Percentiles rank a stretch among this genome's conserved stretches.
These are phyloP conservation scores for Balamuthia mandrillaris DNA, from an alignment of 208 protist genomes.

Conservation along the genomic window DNA sequence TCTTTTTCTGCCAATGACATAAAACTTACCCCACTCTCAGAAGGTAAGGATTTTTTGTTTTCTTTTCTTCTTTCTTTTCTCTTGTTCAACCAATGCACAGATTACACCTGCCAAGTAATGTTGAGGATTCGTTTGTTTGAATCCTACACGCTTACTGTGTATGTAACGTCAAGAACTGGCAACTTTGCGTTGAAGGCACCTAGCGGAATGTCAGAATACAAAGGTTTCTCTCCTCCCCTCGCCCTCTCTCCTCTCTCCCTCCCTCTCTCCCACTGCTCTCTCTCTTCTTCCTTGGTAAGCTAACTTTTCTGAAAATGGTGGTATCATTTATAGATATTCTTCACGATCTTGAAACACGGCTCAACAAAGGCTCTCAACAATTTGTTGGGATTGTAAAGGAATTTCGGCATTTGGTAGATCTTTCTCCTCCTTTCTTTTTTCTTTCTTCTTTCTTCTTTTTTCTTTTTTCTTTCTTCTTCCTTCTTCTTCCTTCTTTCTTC, in stretches of 20 bases:
- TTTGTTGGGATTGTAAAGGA: neutral
- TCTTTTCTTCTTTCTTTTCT: neutral
- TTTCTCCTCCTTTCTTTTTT: too few relatives aligned
- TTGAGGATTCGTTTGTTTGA: neutral
- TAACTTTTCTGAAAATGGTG: neutral
- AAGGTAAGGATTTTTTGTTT: neutral
- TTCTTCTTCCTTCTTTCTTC: neutral
- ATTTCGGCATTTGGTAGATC: too few relatives aligned
- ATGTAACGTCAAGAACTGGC: neutral
- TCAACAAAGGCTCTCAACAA: neutral
- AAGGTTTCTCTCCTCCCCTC: neutral
- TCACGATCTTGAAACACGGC: neutral
- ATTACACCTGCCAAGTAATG: neutral
- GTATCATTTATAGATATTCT: neutral
- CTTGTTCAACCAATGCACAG: neutral
- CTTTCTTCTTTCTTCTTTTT: neutral
- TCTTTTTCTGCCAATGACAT: neutral
- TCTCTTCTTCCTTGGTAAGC: neutral
- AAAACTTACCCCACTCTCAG: constrained; percentile 9
- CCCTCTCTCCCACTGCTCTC: neutral
- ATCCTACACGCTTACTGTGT: neutral
- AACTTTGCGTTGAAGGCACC: constrained; percentile 11
- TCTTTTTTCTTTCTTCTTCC: neutral
- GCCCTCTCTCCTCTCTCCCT: neutral
- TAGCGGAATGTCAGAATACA: neutral